phyloP scores from a whole-genome alignment of 805 yeast genomes.

The Zygosaccharomyces lentus region DNA sequence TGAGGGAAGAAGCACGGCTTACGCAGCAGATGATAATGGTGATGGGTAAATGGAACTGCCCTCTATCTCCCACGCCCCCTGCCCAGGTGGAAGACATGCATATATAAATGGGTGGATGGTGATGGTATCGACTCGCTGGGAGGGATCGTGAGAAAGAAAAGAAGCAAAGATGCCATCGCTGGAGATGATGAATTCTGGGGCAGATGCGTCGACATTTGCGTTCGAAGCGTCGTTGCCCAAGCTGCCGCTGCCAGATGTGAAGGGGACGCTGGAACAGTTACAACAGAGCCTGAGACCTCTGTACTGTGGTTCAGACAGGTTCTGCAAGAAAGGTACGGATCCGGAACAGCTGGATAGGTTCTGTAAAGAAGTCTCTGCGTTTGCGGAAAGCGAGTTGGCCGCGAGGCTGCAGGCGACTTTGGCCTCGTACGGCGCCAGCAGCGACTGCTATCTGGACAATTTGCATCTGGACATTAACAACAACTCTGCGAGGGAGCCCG shows the following conservation, averaged over 20 bases:
- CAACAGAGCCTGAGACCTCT: conserved; percentile 57
- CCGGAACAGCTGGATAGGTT: conserved; percentile 34
- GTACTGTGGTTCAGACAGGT: conserved; percentile 46
- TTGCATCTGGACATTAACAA: conserved; percentile 40
- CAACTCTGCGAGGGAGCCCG: conserved; percentile 52
- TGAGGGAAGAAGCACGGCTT: no score
- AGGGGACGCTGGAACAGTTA: conserved; percentile 48
- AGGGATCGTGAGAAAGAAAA: neutral
- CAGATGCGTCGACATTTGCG: conserved; percentile 5
- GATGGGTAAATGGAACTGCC: conserved; percentile 1
- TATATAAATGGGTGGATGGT: neutral
- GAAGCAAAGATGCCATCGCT: neutral
- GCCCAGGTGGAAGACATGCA: no score
- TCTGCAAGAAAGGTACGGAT: conserved; percentile 31
- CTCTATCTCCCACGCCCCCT: neutral
- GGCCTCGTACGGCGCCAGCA: conserved; percentile 40
- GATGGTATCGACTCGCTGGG: no score
- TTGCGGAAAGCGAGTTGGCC: conserved; percentile 42
- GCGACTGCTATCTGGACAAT: conserved; percentile 52
- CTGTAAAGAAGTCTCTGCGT: conserved; percentile 42
- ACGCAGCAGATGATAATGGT: no score
- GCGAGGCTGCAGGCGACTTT: conserved; percentile 52
- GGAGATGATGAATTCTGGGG: neutral
- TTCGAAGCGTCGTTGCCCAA: conserved; percentile 41
- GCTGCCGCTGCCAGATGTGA: conserved; percentile 59